Evolutionary conservation across 2,329 filamentous ascomycete species (phyloP).

Genomic region (Scytalidium sp.): DNA sequence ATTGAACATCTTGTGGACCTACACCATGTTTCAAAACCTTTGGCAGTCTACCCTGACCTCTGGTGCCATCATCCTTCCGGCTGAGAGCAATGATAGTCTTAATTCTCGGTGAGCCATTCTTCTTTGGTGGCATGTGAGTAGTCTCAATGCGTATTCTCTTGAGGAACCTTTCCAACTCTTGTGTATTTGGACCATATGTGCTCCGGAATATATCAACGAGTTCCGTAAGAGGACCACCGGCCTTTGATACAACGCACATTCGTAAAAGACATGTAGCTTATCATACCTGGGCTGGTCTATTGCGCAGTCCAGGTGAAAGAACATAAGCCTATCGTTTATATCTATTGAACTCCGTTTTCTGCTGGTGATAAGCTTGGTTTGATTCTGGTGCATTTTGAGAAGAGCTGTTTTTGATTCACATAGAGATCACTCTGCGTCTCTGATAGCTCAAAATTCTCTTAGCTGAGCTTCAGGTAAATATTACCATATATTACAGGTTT

Average conservation of each 20-base stretch:
- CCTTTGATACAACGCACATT: too few relatives aligned
- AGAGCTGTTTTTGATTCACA: too few relatives aligned
- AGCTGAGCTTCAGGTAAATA: too few relatives aligned
- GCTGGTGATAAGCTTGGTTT: too few relatives aligned
- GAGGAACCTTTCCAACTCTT: constrained; percentile 18
- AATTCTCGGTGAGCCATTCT: constrained; percentile 27
- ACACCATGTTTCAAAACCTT: constrained; percentile 32
- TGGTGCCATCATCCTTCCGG: constrained; percentile 26
- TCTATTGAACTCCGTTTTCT: too few relatives aligned
- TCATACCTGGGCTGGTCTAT: too few relatives aligned
- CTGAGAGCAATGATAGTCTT: constrained; percentile 43
- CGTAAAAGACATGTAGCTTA: constrained; percentile 5
- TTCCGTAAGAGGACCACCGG: constrained; percentile 1
- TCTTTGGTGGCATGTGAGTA: constrained; percentile 29
- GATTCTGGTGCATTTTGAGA: too few relatives aligned
- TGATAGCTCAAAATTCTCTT: too few relatives aligned
- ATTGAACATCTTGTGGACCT: constrained; percentile 47
- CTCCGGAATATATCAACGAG: constrained; percentile 30
- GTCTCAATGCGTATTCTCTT: constrained; percentile 34
- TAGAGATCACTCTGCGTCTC: too few relatives aligned
- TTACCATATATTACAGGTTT: too few relatives aligned
- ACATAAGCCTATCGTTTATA: too few relatives aligned
- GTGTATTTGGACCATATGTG: constrained; percentile 3
- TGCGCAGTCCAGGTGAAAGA: too few relatives aligned
- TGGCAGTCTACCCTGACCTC: constrained; percentile 26